A percentile compares a stretch with the other conserved stretches of the same genome.
These are phyloP conservation scores for Penicillium sp. DNA, from an alignment of 2,329 filamentous ascomycete genomes.

Conservation along the genomic window DNA sequence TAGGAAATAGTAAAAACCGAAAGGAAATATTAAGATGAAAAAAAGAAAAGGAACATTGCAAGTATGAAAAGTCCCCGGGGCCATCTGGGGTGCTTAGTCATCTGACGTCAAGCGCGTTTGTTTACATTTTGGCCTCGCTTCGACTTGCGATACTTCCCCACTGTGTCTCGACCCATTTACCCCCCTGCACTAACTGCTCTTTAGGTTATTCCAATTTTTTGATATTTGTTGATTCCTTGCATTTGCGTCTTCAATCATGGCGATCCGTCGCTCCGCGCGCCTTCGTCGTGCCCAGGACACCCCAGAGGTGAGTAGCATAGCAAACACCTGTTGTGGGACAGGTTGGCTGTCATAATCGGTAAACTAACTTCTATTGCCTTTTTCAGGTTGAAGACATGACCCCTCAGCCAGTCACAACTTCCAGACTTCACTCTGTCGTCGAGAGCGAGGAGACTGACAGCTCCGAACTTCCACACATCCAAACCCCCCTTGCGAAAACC, in stretches of 20 bases:
- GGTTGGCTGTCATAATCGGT: not conserved
- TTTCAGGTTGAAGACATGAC: conserved; percentile 22
- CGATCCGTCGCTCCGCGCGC: conserved; percentile 43
- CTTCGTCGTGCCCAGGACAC: conserved; percentile 32
- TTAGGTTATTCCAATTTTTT: not conserved
- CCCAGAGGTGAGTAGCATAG: conserved; percentile 33
- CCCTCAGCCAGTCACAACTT: conserved; percentile 17
- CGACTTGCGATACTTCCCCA: not conserved
- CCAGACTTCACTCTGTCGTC: conserved; percentile 44
- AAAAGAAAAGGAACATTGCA: not conserved
- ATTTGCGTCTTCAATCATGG: conserved; percentile 26
- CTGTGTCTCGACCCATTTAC: not conserved
- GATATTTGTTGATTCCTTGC: not conserved
- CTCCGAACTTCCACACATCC: conserved; percentile 26
- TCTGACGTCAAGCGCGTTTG: conserved; percentile 11
- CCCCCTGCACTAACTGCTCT: conserved; percentile 1
- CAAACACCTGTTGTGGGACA: conserved; percentile 10
- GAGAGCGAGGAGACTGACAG: conserved; percentile 48
- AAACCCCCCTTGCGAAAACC: conserved; percentile 25
- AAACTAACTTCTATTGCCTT: conserved; percentile 7
- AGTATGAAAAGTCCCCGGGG: not conserved
- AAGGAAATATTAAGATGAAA: not conserved
- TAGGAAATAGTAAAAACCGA: not conserved
- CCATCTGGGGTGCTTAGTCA: not conserved
- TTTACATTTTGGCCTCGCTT: conserved; percentile 6